Evolutionary conservation across 441 rosid species (phyloP).

Genomic region (Iberis amara): DNA sequence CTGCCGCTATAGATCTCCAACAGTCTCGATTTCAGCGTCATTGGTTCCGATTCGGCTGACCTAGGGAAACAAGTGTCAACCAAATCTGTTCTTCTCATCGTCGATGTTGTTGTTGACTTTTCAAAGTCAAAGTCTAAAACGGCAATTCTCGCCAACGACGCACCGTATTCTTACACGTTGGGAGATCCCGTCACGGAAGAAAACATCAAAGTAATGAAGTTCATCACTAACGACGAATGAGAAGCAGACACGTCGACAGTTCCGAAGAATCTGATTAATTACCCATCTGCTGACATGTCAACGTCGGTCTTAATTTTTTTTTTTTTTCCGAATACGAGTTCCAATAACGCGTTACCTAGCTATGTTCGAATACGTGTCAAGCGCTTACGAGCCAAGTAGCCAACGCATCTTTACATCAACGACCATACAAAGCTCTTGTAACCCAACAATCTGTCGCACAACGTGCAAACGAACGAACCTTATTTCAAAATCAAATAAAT

Average conservation of each 20-base stretch:
- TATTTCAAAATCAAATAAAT: no score
- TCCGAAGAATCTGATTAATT: slow-evolving; percentile 41
- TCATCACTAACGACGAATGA: slow-evolving; percentile 32
- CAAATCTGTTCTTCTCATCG: slow-evolving; percentile 45
- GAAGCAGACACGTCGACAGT: slow-evolving; percentile 41
- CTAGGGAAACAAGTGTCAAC: slow-evolving; percentile 38
- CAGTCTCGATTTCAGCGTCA: slow-evolving; percentile 48
- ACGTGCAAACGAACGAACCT: no score
- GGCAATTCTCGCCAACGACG: slow-evolving; percentile 52
- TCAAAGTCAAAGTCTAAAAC: slow-evolving; percentile 42
- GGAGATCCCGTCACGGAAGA: slow-evolving; percentile 62
- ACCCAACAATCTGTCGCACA: no score
- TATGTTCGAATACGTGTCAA: slow-evolving; percentile 63
- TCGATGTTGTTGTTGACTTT: slow-evolving; percentile 72
- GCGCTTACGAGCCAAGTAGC: slow-evolving; percentile 47
- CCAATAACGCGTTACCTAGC: slow-evolving; percentile 58
- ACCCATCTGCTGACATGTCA: slow-evolving; percentile 44
- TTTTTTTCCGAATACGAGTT: no score
- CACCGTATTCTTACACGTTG: slow-evolving; percentile 53
- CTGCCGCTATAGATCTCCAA: no score
- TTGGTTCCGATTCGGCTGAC: slow-evolving; percentile 61
- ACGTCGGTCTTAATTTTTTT: slow-evolving; percentile 32
- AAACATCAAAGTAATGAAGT: slow-evolving; percentile 62
- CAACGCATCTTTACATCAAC: slow-evolving; percentile 66
- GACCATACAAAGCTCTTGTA: slow-evolving; percentile 49